These are phyloP conservation scores for Carpinus fangiana DNA, from an alignment of 306 rosid species.

Conservation along the genomic window DNA sequence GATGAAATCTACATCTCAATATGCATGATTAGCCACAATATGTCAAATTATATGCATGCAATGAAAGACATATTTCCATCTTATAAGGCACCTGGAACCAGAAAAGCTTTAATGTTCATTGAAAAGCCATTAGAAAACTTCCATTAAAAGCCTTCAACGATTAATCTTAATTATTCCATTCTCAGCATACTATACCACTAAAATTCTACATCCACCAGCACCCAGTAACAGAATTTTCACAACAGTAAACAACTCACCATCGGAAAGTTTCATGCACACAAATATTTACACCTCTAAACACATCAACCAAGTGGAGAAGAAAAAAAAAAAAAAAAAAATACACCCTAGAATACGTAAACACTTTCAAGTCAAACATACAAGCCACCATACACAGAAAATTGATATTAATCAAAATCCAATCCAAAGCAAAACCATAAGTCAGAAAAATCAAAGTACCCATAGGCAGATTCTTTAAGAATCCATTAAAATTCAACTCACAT, in stretches of 20 bases:
- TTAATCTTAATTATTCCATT: neutral
- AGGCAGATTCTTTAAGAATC: slow-evolving; percentile 3
- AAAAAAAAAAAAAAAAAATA: neutral
- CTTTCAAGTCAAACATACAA: neutral
- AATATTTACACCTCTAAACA: neutral
- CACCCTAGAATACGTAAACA: neutral
- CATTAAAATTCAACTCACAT: slow-evolving; percentile 19
- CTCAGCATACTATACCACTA: neutral
- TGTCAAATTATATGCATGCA: neutral
- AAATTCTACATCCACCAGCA: slow-evolving; percentile 10
- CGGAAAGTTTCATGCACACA: neutral
- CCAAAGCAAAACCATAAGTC: slow-evolving; percentile 14
- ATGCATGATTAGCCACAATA: slow-evolving; percentile 16
- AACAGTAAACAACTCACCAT: neutral
- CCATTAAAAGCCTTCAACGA: slow-evolving; percentile 13
- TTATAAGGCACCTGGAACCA: neutral
- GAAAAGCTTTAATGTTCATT: slow-evolving; percentile 13
- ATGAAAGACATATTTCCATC: slow-evolving; percentile 1
- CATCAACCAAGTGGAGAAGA: neutral
- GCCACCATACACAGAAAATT: slow-evolving; percentile 6
- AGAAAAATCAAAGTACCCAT: slow-evolving; percentile 22
- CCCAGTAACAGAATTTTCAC: slow-evolving; percentile 7
- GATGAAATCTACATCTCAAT: slow-evolving; percentile 15
- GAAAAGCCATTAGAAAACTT: neutral
- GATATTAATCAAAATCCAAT: slow-evolving; percentile 12